Conservation (phyloP, 768 basidiomycete species). For the Coprinopsis marcescibilis region DNA sequence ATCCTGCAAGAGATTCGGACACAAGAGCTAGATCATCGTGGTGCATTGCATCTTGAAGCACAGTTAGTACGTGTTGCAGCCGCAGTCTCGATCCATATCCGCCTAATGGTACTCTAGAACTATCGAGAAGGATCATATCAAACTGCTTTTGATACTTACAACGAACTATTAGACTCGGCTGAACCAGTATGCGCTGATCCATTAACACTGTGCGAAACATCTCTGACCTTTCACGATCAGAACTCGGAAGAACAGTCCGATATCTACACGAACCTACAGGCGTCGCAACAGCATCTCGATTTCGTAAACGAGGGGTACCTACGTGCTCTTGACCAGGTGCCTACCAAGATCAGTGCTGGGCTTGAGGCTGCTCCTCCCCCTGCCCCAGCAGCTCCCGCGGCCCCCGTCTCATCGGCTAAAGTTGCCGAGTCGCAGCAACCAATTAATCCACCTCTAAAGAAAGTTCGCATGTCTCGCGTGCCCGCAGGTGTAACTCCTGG, state of each 20-base stretch:
- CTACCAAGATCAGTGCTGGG: constrained; percentile 40
- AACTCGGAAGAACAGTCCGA: constrained; percentile 85
- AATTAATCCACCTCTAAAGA: constrained; percentile 31
- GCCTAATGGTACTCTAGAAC: no score
- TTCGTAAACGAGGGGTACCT: constrained; percentile 73
- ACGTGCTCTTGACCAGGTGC: constrained; percentile 56
- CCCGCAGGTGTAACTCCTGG: constrained; percentile 74
- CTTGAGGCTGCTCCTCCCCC: constrained; percentile 63
- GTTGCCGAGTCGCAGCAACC: constrained; percentile 27
- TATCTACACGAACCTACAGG: constrained; percentile 78
- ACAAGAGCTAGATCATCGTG: constrained; percentile 45
- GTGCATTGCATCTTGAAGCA: constrained; percentile 75
- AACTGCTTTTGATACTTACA: constrained; percentile 70
- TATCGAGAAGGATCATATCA: constrained; percentile 78
- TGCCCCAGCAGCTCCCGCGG: constrained; percentile 24
- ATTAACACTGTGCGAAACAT: not conserved
- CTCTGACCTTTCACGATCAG: constrained; percentile 31
- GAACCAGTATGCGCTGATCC: constrained; percentile 53
- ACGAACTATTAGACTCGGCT: constrained; percentile 71
- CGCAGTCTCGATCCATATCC: not conserved
- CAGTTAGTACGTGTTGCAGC: constrained; percentile 60
- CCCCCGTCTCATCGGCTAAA: constrained; percentile 25
- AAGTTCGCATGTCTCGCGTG: constrained; percentile 59
- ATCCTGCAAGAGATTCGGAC: constrained; percentile 46
- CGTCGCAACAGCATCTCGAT: constrained; percentile 76